Base-by-base conservation (phyloP, 495 filamentous ascomycete genomes). In the Cercophora samala region DNA sequence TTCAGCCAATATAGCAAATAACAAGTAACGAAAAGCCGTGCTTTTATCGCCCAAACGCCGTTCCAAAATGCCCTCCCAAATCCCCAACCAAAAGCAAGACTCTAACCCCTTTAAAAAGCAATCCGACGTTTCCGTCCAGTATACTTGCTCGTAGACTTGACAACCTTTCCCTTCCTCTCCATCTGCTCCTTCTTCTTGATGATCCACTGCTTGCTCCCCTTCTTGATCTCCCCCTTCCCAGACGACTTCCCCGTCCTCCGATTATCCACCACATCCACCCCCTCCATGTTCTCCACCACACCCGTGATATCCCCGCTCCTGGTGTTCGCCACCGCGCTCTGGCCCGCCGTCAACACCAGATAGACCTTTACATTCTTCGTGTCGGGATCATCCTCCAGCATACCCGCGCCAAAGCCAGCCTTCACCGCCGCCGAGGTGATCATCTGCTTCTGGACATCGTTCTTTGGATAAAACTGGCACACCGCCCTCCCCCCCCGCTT, bases 391-490 rank as follows among this genome's bases (percentile, higher is more conserved):
- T 99, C 95, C 77, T 97, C 95, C 62, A 99, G 78, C 37, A 99
- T 82, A 79, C 95, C 95, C 0, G 96, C 95, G 9, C 96, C 93
- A 77, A 99, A 99, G 0, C 95, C 95, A 4, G 95, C 95, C 74
- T 89, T 92, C 64, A 97, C 90, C 0, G 95, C 95, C 19, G 95
- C 93, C 18, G 80, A 80, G 60, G 89, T 92, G 64, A 98, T 93
- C 95, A 98, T 97, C 66, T 82, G 86, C 74, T 92, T 89, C 80
- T 98, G 95, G 67, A 83, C 83, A 70, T 95, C 92, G 76, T 99
- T 97, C 80, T 95, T 96, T 3, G 95, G 96, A 76, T 99, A 99
- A 76, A 99, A 98, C 74, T 98, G 95, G 73, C 93, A 94, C 23
- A 98, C 95, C 1, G 96, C 95, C 53, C 91, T 86, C 23, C 93